Percentiles rank a stretch among this genome's conserved stretches.
These are phyloP conservation scores for Hemileccinum impolitum DNA, from an alignment of 768 basidiomycete species.

Conservation along the genomic window DNA sequence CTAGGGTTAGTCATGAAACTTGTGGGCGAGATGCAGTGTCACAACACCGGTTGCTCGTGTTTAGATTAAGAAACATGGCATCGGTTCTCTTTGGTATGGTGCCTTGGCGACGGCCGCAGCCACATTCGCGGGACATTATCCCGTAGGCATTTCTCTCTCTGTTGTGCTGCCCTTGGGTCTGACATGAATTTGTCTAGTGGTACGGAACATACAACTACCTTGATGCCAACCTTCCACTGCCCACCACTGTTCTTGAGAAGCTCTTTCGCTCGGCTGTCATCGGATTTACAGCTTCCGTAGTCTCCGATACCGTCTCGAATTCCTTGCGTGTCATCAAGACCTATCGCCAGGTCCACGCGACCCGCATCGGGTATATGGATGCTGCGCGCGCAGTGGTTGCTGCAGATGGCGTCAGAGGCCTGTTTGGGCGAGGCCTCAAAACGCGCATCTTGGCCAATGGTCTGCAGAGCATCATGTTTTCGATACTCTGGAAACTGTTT, in stretches of 20 bases:
- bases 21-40: background rate
- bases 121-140: slow-evolving; percentile 91
- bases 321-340: slow-evolving; percentile 93
- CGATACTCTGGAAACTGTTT: slow-evolving; percentile 88
- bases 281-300: slow-evolving; percentile 82
- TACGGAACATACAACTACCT: slow-evolving; percentile 86
- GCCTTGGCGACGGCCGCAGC: slow-evolving; percentile 90
- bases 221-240: slow-evolving; percentile 53
- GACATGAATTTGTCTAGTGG: slow-evolving; percentile 51
- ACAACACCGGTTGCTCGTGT: background rate
- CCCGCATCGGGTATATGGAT: slow-evolving; percentile 71
- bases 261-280: slow-evolving; percentile 84
- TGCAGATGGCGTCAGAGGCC: slow-evolving; percentile 69
- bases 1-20: slow-evolving; percentile 45
- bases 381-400: slow-evolving; percentile 77
- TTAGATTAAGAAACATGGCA: slow-evolving; percentile 71
- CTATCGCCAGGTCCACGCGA: slow-evolving; percentile 87
- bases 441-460: slow-evolving; percentile 90
- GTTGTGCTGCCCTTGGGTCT: background rate
- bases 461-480: slow-evolving; percentile 88
- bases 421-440: slow-evolving; percentile 88
- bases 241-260: slow-evolving; percentile 50
- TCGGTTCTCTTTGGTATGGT: slow-evolving; percentile 84
- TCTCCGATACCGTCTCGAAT: slow-evolving; percentile 85
- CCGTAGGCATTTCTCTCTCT: slow-evolving; percentile 42